These are phyloP conservation scores for Aschersonia sp. DNA, from an alignment of 2,329 filamentous ascomycete genomes.

Conservation along the genomic window DNA sequence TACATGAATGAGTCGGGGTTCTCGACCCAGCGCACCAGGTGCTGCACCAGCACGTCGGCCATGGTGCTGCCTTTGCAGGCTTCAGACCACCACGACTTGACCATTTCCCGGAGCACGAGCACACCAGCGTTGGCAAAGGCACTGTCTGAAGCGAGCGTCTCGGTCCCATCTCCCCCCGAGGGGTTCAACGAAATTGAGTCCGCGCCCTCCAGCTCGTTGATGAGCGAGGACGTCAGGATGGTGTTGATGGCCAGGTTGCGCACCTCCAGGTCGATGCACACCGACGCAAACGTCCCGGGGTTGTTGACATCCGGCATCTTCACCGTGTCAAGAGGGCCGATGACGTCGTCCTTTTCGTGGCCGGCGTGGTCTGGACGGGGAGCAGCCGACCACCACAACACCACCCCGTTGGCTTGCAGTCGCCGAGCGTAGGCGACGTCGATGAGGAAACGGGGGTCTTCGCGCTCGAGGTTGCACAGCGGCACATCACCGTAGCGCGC, in stretches of 20 bases:
- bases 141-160: constrained; percentile 64
- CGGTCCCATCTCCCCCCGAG: constrained; percentile 22
- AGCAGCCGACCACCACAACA: constrained; percentile 90
- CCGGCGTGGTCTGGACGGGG: constrained; percentile 88
- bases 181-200: constrained; percentile 74
- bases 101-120: constrained; percentile 88
- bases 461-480: constrained; percentile 85
- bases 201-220: constrained; percentile 87
- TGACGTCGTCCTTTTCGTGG: constrained; percentile 82
- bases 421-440: constrained; percentile 88
- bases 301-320: constrained; percentile 91
- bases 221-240: constrained; percentile 85
- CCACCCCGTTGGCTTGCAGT: constrained; percentile 79
- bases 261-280: constrained; percentile 89
- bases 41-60: constrained; percentile 95
- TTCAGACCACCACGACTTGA: constrained; percentile 96
- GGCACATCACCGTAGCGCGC: constrained; percentile 89
- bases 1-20: constrained; percentile 89
- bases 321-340: constrained; percentile 69
- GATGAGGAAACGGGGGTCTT: constrained; percentile 89
- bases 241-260: constrained; percentile 96
- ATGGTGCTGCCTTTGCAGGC: constrained; percentile 81
- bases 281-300: constrained; percentile 83
- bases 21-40: constrained; percentile 94
- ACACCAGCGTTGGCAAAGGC: constrained; percentile 90